Base-by-base conservation (phyloP, 2,329 filamentous ascomycete species). In the Trichoderma citrinoviride region DNA sequence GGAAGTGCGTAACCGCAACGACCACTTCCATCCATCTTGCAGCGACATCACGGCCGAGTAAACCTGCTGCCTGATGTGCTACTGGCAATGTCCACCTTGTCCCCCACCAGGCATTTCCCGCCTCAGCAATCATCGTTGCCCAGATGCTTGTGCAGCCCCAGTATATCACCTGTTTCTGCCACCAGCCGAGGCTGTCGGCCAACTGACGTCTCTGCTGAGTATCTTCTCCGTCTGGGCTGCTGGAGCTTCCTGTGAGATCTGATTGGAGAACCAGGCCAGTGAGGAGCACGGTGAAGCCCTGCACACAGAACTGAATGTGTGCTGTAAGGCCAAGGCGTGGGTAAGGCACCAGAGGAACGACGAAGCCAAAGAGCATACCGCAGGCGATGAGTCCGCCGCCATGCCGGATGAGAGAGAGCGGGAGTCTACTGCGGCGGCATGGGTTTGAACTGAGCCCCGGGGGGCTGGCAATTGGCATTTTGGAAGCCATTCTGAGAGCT, bases 71-170 rank as follows among this genome's bases (percentile, higher is more conserved):
- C 21, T 62, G 33, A 14, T 63, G 53, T 19, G 58, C 58, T 7
- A 57, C 27, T 19, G 50, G 23, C 49, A 66, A 21, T 17, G 56
- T 47, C 58, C 58, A 46, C 25, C 23, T 43, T 2, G 64, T 66
- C 15, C 58, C 64, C 64, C 58, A 66, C 64, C 64, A 66, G 15
- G 64, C 64, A 25, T 66, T 66, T 7, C 52, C 58, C n/a, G 40
- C 64, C 41, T 66, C 64, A 7, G 58, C 47, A 15, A 63, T 19
- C 43, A 66, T 46, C 15, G 64, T 66, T n/a, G 54, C 46, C 64
- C 64, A 66, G 15, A 58, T 55, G 7, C 25, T 15, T 23, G 53
- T 46, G 19, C 54, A 49, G 8, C 58, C 60, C 41, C 52, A 50
- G 52, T 58, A 54, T 14, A 63, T 53, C 3, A 52, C 23, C 5